Base-by-base conservation (phyloP, 805 yeast genomes). In the Pichia pseudocactophila region DNA sequence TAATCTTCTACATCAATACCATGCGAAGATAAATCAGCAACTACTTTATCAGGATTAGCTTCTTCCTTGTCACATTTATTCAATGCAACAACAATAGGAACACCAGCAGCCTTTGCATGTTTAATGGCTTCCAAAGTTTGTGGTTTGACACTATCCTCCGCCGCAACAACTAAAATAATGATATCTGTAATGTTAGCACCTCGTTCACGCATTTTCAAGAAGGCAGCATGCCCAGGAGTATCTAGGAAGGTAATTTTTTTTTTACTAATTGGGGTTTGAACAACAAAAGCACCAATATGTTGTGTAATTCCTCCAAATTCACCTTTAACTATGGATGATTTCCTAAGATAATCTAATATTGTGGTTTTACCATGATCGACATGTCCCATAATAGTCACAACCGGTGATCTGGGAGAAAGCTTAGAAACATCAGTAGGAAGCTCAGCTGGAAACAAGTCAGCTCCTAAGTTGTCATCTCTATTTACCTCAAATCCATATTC, bases 281-380 rank as follows among this genome's bases (percentile, higher is more conserved):
- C 92, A 13, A 90, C 81, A 54, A 92, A 92, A 0, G 98, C 97
- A 60, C 98, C 98, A 44, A 92, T 92, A 59, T 88, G 97, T 61
- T 92, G 98, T 0, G 98, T 92, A 40, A 92, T 92, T 16, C 98
- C 97, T 42, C 98, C 98, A 59, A 79, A 84, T 58, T 92, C 98
- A 34, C 79, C 74, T 26, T 77, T 76, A 0, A 82, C 97, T 7
- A 92, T 77, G 0, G 89, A 76, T 0, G 96, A 82, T 50, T 85
- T 87, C 36, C 97, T 71, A 53, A 92, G 66, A 55, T 78, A 76
- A 60, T 92, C 98, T 42, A 92, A 70, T 46, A 92, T 80, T 0
- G 98, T 90, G 2, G 98, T 92, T 59, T 92, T 92, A 2, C 98
- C 98, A 57, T 92, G 98, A 62, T 92, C 98, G 26, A 92, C 98